Percentiles rank a stretch among this genome's conserved stretches.
Evolutionary conservation across 2,329 filamentous ascomycete genomes (phyloP).

Genomic region (Tothia fuscella): DNA sequence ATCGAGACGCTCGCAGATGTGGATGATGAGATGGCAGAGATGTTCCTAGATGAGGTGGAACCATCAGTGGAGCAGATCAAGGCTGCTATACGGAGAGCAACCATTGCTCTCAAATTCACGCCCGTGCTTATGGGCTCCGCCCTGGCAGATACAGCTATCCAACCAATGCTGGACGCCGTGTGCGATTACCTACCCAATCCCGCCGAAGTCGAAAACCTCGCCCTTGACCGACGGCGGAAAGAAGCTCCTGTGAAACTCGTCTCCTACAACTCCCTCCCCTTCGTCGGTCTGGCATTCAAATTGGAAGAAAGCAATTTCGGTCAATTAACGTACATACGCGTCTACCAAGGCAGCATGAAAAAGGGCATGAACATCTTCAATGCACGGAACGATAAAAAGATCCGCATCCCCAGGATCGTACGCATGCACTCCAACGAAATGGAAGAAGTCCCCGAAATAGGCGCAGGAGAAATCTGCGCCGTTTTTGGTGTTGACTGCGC

Average conservation of each 20-base stretch:
- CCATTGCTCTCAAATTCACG: constrained; percentile 79
- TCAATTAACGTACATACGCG: constrained; percentile 94
- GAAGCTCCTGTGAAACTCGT: constrained; percentile 79
- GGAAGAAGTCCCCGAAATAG: constrained; percentile 89
- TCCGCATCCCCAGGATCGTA: constrained; percentile 92
- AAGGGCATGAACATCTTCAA: constrained; percentile 92
- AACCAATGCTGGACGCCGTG: constrained; percentile 93
- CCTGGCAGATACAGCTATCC: constrained; percentile 84
- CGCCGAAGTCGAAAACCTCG: constrained; percentile 75
- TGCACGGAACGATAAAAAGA: constrained; percentile 85
- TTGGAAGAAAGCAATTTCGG: constrained; percentile 98
- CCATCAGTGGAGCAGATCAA: constrained; percentile 78
- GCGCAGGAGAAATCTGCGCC: constrained; percentile 94
- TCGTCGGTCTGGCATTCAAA: constrained; percentile 95
- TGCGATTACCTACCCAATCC: constrained; percentile 95
- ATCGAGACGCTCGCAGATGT: constrained; percentile 96
- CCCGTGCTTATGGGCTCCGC: constrained; percentile 96
- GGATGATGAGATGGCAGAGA: constrained; percentile 92
- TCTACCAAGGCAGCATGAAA: constrained; percentile 84
- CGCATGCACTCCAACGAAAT: constrained; percentile 99
- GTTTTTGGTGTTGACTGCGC: constrained; percentile 98
- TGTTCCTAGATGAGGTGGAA: constrained; percentile 78
- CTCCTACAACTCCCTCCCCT: constrained; percentile 85
- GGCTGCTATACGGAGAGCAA: constrained; percentile 79
- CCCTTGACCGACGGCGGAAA: constrained; percentile 66